Evolutionary conservation across 2,329 filamentous ascomycete species (phyloP).

Genomic region (Gaeumannomyces sp.): DNA sequence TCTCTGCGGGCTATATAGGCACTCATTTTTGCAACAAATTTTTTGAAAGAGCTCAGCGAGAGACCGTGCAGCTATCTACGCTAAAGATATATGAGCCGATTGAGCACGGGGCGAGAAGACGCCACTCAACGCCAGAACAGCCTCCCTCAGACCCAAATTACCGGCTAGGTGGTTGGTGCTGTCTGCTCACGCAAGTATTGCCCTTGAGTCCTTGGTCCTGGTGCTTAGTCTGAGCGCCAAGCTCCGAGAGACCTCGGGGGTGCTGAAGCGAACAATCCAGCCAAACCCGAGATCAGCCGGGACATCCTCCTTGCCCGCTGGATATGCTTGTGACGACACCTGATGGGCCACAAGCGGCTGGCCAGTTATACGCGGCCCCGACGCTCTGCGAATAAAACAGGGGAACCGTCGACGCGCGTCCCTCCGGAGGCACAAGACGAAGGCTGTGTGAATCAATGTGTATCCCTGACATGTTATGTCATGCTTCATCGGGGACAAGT

Average conservation of each 20-base stretch:
- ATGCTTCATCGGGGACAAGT: slow-evolving; percentile 3
- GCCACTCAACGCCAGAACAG: too few species aligned
- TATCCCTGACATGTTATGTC: background rate
- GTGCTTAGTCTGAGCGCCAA: background rate
- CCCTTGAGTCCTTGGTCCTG: background rate
- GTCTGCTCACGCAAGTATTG: too few species aligned
- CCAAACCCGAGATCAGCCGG: background rate
- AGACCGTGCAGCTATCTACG: too few species aligned
- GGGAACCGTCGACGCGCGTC: background rate
- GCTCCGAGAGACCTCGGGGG: background rate
- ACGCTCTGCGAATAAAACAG: background rate
- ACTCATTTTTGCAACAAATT: too few species aligned
- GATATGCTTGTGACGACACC: background rate
- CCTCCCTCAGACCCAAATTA: too few species aligned
- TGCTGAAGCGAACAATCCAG: background rate
- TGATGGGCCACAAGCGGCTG: background rate
- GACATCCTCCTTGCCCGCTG: too few species aligned
- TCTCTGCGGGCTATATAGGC: too few species aligned
- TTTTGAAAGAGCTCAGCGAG: too few species aligned
- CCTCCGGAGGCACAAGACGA: background rate
- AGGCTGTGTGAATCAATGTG: background rate
- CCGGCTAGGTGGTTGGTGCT: too few species aligned
- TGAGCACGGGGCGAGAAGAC: too few species aligned
- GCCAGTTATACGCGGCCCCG: background rate
- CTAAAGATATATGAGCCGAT: too few species aligned